Percentiles rank a stretch among this genome's conserved stretches.
phyloP scores from a whole-genome alignment of 2,329 filamentous ascomycete genomes.

The Teratosphaeriaceae sp. region DNA sequence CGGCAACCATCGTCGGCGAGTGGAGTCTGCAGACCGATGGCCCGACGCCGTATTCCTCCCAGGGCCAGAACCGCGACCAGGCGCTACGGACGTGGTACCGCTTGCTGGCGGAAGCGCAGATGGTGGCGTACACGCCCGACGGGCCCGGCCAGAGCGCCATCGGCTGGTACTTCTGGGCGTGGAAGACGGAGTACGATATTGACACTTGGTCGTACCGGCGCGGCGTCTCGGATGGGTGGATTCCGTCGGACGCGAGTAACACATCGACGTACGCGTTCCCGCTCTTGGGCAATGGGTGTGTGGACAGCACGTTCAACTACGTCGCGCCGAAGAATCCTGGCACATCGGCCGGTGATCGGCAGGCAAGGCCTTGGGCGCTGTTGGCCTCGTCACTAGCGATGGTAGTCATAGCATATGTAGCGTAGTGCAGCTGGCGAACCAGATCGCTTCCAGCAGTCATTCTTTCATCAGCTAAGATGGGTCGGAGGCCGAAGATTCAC shows the following conservation, averaged over 20 bases:
- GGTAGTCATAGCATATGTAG: too few species aligned
- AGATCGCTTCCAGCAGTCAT: too few species aligned
- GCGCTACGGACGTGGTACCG: slow-evolving; percentile 20
- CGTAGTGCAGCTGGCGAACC: too few species aligned
- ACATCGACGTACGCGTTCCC: slow-evolving; percentile 15
- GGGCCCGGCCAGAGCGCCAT: slow-evolving; percentile 10
- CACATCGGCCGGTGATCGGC: not conserved
- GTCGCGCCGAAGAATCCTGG: slow-evolving; percentile 6
- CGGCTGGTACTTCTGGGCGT: slow-evolving; percentile 22
- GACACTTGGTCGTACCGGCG: slow-evolving; percentile 20
- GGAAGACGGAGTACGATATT: slow-evolving; percentile 20
- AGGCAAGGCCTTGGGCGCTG: not conserved
- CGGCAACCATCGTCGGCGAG: slow-evolving; percentile 16
- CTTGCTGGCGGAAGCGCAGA: slow-evolving; percentile 18
- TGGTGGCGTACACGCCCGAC: slow-evolving; percentile 15
- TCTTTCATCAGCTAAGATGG: too few species aligned
- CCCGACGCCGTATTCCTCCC: slow-evolving; percentile 3
- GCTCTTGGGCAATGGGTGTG: slow-evolving; percentile 13
- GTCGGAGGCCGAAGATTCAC: too few species aligned
- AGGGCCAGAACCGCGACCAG: slow-evolving; percentile 7
- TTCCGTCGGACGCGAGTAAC: slow-evolving; percentile 16
- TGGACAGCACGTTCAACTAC: slow-evolving; percentile 13
- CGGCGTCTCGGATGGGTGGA: slow-evolving; percentile 15
- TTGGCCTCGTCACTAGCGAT: too few species aligned
- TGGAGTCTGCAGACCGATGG: slow-evolving; percentile 18